A percentile compares a stretch with the other conserved stretches of the same genome.
Conservation (phyloP, 2,329 filamentous ascomycete genomes). For the Aspergillus sp. region DNA sequence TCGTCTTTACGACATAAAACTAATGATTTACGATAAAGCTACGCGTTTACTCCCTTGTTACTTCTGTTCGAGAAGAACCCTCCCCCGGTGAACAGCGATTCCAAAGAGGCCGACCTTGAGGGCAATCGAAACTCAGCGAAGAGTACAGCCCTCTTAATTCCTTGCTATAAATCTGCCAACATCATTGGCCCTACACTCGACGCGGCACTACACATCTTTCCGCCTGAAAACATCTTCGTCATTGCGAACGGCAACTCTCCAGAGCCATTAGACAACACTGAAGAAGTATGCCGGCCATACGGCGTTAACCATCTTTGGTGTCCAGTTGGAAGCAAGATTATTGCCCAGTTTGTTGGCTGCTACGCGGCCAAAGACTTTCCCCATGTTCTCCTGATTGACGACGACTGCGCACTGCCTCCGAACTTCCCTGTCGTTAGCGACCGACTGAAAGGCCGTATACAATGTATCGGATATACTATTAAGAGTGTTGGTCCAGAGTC, state of each 20-base stretch:
- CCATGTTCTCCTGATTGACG: conserved; percentile 53
- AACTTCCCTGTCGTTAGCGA: conserved; percentile 52
- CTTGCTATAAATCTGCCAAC: conserved; percentile 50
- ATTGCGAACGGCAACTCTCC: conserved; percentile 53
- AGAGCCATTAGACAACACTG: conserved; percentile 51
- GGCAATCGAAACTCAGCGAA: conserved; percentile 21
- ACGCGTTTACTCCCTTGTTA: conserved; percentile 33
- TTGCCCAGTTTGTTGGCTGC: conserved; percentile 53
- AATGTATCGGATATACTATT: conserved; percentile 54
- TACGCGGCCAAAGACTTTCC: conserved; percentile 50
- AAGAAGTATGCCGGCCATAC: conserved; percentile 47
- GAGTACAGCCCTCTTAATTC: conserved; percentile 48
- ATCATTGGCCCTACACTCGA: conserved; percentile 47
- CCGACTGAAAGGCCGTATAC: conserved; percentile 42
- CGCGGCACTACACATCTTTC: conserved; percentile 51
- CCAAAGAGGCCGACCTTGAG: conserved; percentile 13
- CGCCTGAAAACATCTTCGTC: conserved; percentile 48
- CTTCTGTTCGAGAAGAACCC: conserved; percentile 37
- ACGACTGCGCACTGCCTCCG: conserved; percentile 51
- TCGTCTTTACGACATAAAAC: no score
- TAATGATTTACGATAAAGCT: conserved; percentile 18
- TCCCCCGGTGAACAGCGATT: conserved; percentile 12
- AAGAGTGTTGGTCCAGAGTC: conserved; percentile 45
- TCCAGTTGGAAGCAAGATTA: conserved; percentile 52
- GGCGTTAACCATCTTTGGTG: conserved; percentile 54